Conservation (phyloP, 257 asterid genomes). For the Echites panduratus region DNA sequence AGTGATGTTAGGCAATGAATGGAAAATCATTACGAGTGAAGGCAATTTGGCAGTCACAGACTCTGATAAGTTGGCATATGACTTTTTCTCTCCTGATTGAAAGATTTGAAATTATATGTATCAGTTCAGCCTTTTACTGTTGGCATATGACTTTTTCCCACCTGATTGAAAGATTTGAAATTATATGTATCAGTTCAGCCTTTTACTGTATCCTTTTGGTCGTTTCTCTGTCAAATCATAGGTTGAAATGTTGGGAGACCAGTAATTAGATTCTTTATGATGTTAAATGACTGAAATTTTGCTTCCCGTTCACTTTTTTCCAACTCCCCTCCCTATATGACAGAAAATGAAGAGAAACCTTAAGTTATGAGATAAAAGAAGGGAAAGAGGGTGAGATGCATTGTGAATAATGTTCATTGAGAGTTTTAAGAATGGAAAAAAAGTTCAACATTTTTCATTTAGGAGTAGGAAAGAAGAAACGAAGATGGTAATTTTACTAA, state of each 20-base stretch:
- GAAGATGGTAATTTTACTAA: no score
- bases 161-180: not conserved
- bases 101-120: not conserved
- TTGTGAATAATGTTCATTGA: no score
- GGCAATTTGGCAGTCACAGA: not conserved
- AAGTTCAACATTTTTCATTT: no score
- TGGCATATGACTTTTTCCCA: not conserved
- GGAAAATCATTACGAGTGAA: not conserved
- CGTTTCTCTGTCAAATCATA: not conserved
- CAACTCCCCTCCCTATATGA: not conserved
- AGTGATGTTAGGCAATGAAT: not conserved
- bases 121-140: not conserved
- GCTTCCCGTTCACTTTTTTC: not conserved
- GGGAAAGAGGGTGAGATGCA: no score
- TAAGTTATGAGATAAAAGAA: no score
- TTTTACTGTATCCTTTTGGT: not conserved
- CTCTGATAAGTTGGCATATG: not conserved
- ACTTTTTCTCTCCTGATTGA: not conserved
- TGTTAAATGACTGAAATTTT: not conserved
- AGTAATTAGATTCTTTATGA: not conserved
- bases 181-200: not conserved
- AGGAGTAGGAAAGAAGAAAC: no score
- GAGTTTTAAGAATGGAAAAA: no score
- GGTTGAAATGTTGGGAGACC: not conserved
- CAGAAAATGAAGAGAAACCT: not conserved